Conservation (phyloP, 2,329 filamentous ascomycete genomes). For the Colletotrichum sp. region DNA sequence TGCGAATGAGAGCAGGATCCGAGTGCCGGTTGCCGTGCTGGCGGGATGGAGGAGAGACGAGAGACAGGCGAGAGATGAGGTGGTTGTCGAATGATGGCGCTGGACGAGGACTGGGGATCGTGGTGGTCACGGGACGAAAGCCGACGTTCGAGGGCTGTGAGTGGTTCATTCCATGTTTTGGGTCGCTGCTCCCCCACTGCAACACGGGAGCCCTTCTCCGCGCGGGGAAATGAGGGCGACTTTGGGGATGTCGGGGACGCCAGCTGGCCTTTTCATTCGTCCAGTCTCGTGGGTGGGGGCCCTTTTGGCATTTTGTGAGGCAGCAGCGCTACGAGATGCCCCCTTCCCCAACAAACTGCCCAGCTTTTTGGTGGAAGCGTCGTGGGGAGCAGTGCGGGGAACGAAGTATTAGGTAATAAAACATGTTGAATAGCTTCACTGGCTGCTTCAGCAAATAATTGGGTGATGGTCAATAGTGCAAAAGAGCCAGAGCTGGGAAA, state of each 20-base stretch:
- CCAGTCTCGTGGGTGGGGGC: neutral
- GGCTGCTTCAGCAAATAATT: neutral
- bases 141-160: neutral
- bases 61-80: neutral
- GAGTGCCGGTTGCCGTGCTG: neutral
- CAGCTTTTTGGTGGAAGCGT: neutral
- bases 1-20: neutral
- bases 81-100: neutral
- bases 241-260: neutral
- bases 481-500: neutral
- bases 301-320: neutral
- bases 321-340: neutral
- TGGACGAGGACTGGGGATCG: neutral
- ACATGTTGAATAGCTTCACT: neutral
- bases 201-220: neutral
- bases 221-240: conserved; percentile 4
- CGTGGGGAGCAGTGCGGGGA: neutral
- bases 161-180: neutral
- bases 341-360: neutral
- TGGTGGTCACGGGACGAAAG: neutral
- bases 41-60: neutral
- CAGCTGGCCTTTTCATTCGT: neutral
- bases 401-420: neutral
- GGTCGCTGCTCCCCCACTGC: neutral
- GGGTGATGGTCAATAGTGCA: rapidly evolving